These are phyloP conservation scores for Phytophthora hibernalis DNA, from an alignment of 352 stramenopile species.

Conservation along the genomic window DNA sequence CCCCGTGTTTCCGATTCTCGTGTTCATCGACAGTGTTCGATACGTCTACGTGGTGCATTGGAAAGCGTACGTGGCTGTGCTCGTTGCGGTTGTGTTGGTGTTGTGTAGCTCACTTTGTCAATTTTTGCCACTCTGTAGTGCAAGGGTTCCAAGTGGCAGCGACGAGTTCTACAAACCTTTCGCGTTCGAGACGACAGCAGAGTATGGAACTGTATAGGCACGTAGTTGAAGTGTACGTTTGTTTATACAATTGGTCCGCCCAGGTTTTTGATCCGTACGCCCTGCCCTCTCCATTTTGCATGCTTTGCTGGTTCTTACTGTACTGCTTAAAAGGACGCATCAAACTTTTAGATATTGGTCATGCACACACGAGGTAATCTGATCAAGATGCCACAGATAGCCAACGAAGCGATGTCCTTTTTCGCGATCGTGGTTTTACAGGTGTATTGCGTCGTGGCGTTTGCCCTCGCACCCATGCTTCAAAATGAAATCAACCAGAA, in stretches of 20 bases:
- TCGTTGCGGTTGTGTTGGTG: neutral
- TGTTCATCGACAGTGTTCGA: conserved; percentile 51
- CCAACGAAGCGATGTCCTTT: too few species aligned
- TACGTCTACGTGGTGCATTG: conserved; percentile 59
- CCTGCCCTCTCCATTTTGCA: too few species aligned
- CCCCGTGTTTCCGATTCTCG: conserved; percentile 52
- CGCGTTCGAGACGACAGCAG: conserved; percentile 53
- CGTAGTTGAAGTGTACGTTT: conserved; percentile 38
- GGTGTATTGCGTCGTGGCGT: too few species aligned
- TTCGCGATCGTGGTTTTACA: too few species aligned
- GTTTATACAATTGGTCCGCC: conserved; percentile 29
- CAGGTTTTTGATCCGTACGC: conserved; percentile 30
- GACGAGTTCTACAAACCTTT: conserved; percentile 59
- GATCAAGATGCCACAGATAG: too few species aligned
- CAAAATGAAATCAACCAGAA: too few species aligned
- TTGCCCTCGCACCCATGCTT: too few species aligned
- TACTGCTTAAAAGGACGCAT: too few species aligned
- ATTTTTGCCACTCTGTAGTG: conserved; percentile 4
- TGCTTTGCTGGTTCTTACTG: too few species aligned
- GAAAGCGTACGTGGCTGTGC: conserved; percentile 45
- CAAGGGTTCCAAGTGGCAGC: conserved; percentile 30
- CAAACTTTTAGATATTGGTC: too few species aligned
- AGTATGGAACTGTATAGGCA: conserved; percentile 61
- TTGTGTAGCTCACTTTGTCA: conserved; percentile 2
- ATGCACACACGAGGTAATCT: too few species aligned